Evolutionary conservation across 768 basidiomycete genomes (phyloP).

Genomic region (Fistulinella prunicolor): DNA sequence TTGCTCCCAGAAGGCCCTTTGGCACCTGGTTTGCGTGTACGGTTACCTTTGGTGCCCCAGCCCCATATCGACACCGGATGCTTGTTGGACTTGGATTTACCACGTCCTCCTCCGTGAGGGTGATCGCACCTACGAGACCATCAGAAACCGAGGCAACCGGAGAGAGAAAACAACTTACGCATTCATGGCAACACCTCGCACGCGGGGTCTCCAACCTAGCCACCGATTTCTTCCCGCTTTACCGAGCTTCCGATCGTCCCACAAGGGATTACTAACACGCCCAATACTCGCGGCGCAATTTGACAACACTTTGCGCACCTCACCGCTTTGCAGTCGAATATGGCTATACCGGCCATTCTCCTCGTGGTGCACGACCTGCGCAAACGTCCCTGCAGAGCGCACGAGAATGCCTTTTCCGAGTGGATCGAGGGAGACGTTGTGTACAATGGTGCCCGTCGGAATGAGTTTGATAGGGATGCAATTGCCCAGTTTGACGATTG

Average conservation of each 20-base stretch:
- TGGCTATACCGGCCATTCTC: conserved; percentile 70
- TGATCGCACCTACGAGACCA: conserved; percentile 63
- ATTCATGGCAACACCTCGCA: conserved; percentile 97
- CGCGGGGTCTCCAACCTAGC: conserved; percentile 80
- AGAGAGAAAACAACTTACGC: conserved; percentile 49
- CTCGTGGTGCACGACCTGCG: conserved; percentile 76
- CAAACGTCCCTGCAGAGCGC: conserved; percentile 86
- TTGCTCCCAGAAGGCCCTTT: conserved; percentile 89
- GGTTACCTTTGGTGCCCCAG: conserved; percentile 87
- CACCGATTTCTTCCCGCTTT: conserved; percentile 90
- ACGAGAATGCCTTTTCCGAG: conserved; percentile 78
- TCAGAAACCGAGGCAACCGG: conserved; percentile 2
- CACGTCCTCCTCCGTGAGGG: conserved; percentile 97
- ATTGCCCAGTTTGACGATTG: conserved; percentile 87
- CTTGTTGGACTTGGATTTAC: conserved; percentile 95
- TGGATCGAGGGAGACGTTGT: conserved; percentile 77
- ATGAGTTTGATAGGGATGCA: conserved; percentile 89
- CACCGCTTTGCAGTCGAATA: conserved; percentile 87
- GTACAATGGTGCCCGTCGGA: conserved; percentile 87
- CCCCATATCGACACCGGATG: conserved; percentile 92
- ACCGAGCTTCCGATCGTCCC: conserved; percentile 80
- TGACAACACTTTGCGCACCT: conserved; percentile 81
- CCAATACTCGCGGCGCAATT: conserved; percentile 89
- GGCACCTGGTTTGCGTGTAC: conserved; percentile 90
- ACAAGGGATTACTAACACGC: conserved; percentile 85